A percentile compares a stretch with the other conserved stretches of the same genome.
Evolutionary conservation across 805 yeast genomes (phyloP).

Genomic region (Saccharomycopsis sp.): DNA sequence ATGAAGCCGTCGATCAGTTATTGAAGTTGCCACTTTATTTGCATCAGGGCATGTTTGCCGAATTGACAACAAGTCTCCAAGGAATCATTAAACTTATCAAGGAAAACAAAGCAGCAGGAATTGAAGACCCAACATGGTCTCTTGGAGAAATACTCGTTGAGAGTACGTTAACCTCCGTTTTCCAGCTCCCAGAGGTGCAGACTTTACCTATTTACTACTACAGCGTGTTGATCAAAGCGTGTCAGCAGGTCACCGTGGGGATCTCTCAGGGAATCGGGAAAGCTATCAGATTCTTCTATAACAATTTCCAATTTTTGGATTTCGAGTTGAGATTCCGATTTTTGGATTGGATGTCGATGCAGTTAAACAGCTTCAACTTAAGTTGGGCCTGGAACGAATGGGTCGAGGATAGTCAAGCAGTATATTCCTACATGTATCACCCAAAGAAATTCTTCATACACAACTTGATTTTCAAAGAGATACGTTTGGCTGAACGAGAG

Average conservation of each 20-base stretch:
- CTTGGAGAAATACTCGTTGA: constrained; percentile 87
- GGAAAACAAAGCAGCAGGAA: constrained; percentile 32
- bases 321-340: constrained; percentile 67
- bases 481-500: constrained; percentile 70
- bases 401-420: constrained; percentile 51
- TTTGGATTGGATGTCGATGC: constrained; percentile 88
- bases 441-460: constrained; percentile 69
- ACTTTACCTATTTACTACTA: constrained; percentile 75
- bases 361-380: constrained; percentile 87
- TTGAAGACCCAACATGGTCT: constrained; percentile 58
- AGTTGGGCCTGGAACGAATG: constrained; percentile 99
- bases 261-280: constrained; percentile 95
- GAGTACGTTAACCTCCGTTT: constrained; percentile 67
- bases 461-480: constrained; percentile 76
- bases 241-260: constrained; percentile 71
- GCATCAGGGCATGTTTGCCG: constrained; percentile 55
- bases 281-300: constrained; percentile 77
- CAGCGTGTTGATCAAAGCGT: constrained; percentile 78
- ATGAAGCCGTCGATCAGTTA: constrained; percentile 78
- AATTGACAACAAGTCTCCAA: constrained; percentile 74
- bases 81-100: constrained; percentile 42
- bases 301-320: constrained; percentile 59
- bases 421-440: constrained; percentile 45
- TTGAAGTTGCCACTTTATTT: constrained; percentile 69
- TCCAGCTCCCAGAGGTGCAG: constrained; percentile 62